Evolutionary conservation across 2,329 filamentous ascomycete genomes (phyloP), one percentile per base, ranked within the genome.

Genomic region (Trichophyton mentagrophytes): DNA sequence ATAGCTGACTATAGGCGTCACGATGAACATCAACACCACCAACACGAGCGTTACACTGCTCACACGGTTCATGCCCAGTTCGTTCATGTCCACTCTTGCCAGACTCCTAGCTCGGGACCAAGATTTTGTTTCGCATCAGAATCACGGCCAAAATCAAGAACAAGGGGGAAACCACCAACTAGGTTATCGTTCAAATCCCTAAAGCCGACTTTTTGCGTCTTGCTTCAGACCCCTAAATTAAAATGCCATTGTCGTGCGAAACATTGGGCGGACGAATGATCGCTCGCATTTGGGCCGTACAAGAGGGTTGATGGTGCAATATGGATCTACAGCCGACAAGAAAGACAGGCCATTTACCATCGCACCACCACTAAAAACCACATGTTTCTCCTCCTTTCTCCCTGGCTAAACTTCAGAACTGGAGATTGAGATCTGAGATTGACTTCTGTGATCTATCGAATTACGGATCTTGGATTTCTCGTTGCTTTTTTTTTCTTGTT

Each of bases 351-450:
- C 33, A 46, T n/a, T 15, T 15, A 46, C 42, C 42, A 46, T 11
- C 44, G 22, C 9, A 46, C 42, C n/a, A 46, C 20, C 44, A 47
- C 9, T 20, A 20, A 20, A 7, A 47, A 53, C 49, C 49, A 53
- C 49, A 53, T 53, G 49, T 33, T 38, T 38, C 33, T 38, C 33
- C 33, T 53, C 13, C 27, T 53, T 30, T 27, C 8, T n/a, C 27
- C 11, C 27, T 22, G 7, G 40, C 40, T 17, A 44, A 47, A 47
- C n/a, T 47, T 47, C 44, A 8, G 44, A 25, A 33, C 3, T n/a
- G 27, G 22, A 53, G 49, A 53, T 53, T 47, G 49, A 53, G 49
- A 53, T 53, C 49, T 53, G 49, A 53, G 49, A 53, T 53, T 53
- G 25, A 53, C 22, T 53, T 53, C 49, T 33, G 27, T 53, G 49